These are phyloP conservation scores for Gloeophyllum trabeum DNA, from an alignment of 768 basidiomycete genomes.

Conservation along the genomic window DNA sequence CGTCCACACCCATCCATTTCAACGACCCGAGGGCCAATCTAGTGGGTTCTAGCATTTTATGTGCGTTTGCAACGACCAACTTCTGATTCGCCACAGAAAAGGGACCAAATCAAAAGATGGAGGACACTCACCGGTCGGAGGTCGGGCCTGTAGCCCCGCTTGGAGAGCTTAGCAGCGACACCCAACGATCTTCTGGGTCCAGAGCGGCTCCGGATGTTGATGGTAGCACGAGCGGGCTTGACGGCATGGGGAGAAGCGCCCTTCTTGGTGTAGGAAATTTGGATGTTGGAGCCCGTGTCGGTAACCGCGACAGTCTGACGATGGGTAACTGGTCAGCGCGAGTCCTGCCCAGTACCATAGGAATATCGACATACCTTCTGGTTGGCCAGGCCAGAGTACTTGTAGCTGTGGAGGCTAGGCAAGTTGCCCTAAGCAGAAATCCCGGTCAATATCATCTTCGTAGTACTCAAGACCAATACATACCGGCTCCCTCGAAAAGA, in stretches of 20 bases:
- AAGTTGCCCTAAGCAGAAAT: slow-evolving; percentile 78
- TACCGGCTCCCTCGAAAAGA: slow-evolving; percentile 81
- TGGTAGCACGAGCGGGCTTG: slow-evolving; percentile 31
- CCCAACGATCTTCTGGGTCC: slow-evolving; percentile 64
- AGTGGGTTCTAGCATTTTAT: slow-evolving; percentile 85
- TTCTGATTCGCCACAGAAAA: background rate
- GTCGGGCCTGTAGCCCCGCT: slow-evolving; percentile 68
- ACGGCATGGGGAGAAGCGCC: slow-evolving; percentile 44
- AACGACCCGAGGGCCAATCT: slow-evolving; percentile 47
- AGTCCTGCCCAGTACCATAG: background rate
- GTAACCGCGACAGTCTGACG: slow-evolving; percentile 57
- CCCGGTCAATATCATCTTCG: slow-evolving; percentile 7
- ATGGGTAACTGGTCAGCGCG: background rate
- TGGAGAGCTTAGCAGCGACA: slow-evolving; percentile 45
- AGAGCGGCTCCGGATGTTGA: slow-evolving; percentile 53
- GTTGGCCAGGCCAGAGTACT: slow-evolving; percentile 86
- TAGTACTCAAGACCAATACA: slow-evolving; percentile 18
- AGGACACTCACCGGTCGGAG: slow-evolving; percentile 55
- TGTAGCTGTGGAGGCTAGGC: slow-evolving; percentile 81
- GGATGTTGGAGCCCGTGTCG: slow-evolving; percentile 41
- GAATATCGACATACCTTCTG: slow-evolving; percentile 52
- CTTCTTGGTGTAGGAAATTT: slow-evolving; percentile 55
- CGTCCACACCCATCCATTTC: slow-evolving; percentile 93
- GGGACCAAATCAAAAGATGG: background rate
- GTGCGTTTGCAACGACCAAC: slow-evolving; percentile 33